These are phyloP conservation scores for Boletus edulis DNA, from an alignment of 768 basidiomycete species.

Conservation along the genomic window DNA sequence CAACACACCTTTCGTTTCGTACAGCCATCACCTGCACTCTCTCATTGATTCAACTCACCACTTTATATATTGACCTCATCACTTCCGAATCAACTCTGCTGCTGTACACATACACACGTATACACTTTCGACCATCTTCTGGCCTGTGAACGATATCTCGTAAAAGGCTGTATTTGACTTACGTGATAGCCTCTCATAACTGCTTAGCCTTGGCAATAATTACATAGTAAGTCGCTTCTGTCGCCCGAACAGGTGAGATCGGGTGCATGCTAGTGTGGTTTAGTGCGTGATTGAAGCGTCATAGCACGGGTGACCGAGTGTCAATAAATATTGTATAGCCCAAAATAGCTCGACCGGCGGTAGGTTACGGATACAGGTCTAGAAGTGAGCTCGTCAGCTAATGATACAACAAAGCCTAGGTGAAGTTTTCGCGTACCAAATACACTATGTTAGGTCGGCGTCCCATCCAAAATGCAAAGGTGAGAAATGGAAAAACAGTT, in stretches of 20 bases:
- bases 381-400: constrained; percentile 29
- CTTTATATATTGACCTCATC: neutral
- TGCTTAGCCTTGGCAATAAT: neutral
- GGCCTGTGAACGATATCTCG: neutral
- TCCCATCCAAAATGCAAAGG: constrained; percentile 22
- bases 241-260: too few species aligned
- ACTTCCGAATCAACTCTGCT: neutral
- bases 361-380: constrained; percentile 36
- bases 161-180: neutral
- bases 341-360: constrained; percentile 18
- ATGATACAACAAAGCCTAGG: constrained; percentile 20
- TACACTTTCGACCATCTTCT: neutral
- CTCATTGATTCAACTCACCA: constrained; percentile 7
- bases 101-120: too few species aligned
- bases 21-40: constrained; percentile 4
- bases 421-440: constrained; percentile 31
- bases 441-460: constrained; percentile 32
- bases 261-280: too few species aligned
- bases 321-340: constrained; percentile 28
- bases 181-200: neutral
- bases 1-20: neutral
- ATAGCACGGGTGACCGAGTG: too few species aligned
- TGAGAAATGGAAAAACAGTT: constrained; percentile 14
- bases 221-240: too few species aligned
- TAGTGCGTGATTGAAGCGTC: too few species aligned